A percentile compares a stretch with the other conserved stretches of the same genome.
phyloP scores from a whole-genome alignment of 2,329 filamentous ascomycete species.

The Cadophora sp. region DNA sequence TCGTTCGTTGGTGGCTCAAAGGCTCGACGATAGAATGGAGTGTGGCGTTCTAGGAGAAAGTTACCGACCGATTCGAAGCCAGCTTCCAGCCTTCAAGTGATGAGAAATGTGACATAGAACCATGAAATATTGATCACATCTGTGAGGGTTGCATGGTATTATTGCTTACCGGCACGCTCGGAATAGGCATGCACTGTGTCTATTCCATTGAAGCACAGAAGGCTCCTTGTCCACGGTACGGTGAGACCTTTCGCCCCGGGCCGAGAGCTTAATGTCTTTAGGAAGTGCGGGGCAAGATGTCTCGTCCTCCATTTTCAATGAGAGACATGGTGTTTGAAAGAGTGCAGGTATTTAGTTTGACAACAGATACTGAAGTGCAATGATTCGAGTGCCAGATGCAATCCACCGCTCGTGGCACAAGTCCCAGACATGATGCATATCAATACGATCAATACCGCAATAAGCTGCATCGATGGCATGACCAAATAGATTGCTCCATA shows the following conservation, averaged over 20 bases:
- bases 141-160: not conserved
- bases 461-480: not conserved
- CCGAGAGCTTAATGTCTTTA: constrained; percentile 3
- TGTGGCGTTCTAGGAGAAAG: not conserved
- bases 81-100: not conserved
- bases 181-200: not conserved
- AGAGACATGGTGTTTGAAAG: not conserved
- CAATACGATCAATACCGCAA: not conserved
- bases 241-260: not conserved
- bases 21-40: not conserved
- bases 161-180: not conserved
- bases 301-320: not conserved
- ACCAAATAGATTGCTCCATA: not conserved
- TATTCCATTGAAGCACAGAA: not conserved
- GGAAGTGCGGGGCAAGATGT: not conserved
- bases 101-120: not conserved
- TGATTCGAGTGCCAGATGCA: not conserved
- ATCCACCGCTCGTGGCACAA: not conserved
- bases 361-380: not conserved
- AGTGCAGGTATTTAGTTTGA: not conserved
- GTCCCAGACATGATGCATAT: not conserved
- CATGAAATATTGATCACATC: not conserved
- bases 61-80: not conserved
- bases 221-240: not conserved
- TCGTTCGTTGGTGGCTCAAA: not conserved